These are phyloP conservation scores for Durotheca rogersii DNA, from an alignment of 495 filamentous ascomycete species.

Conservation along the genomic window DNA sequence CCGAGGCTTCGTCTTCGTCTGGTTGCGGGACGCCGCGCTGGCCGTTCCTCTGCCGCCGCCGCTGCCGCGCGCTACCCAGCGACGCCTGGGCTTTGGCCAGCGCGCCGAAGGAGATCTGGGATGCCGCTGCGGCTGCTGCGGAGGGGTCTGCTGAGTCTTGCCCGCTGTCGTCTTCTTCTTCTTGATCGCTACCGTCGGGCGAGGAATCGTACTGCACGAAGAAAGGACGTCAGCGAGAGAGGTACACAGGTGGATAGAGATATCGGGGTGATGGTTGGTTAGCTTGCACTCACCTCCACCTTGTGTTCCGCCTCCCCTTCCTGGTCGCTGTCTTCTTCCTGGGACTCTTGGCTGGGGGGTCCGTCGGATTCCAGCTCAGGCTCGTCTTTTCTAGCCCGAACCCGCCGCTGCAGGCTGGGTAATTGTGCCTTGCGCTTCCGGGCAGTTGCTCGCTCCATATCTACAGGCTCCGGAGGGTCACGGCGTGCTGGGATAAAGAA, in stretches of 20 bases:
- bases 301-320: constrained; percentile 29
- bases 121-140: constrained; percentile 42
- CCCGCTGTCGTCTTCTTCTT: constrained; percentile 32
- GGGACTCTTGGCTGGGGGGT: constrained; percentile 32
- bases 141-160: constrained; percentile 42
- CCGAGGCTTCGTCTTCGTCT: too few relatives aligned
- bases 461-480: too few relatives aligned
- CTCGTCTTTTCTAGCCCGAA: constrained; percentile 58
- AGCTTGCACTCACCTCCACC: constrained; percentile 18
- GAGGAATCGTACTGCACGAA: too few relatives aligned
- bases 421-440: constrained; percentile 27
- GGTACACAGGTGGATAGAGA: too few relatives aligned
- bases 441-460: constrained; percentile 11
- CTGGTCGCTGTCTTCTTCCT: constrained; percentile 37
- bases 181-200: too few relatives aligned
- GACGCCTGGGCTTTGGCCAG: constrained; percentile 81
- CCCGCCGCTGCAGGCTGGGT: constrained; percentile 55
- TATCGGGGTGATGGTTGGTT: too few relatives aligned
- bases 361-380: constrained; percentile 53
- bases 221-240: too few relatives aligned
- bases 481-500: too few relatives aligned
- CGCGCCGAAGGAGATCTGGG: constrained; percentile 77
- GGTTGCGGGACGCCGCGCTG: too few relatives aligned
- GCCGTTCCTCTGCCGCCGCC: too few relatives aligned
- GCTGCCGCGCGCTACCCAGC: constrained; percentile 40